Evolutionary conservation across 768 basidiomycete species (phyloP), one percentile per base, ranked within the genome.

Genomic region (Russula brevipes): DNA sequence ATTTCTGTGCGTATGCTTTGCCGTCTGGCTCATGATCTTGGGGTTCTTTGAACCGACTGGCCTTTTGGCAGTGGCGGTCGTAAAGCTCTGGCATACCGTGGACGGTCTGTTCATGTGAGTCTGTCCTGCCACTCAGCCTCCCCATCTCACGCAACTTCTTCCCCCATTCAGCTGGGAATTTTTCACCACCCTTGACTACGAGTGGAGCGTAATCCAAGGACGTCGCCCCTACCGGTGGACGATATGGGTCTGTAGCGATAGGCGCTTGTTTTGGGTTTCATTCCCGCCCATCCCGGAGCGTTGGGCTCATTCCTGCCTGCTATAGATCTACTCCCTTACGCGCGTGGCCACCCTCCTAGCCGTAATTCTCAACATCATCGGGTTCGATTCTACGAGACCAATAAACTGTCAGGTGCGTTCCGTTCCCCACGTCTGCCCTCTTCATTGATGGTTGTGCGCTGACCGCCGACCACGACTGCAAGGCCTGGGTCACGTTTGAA

Each of bases 361-460:
- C 2, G 31, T 64, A 14, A 44, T 64, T 9, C 2, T 55, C 2
- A 51, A 49, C 45, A 8, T 64, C 4, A 8, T 64, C 10, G 46
- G 39, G 1, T 51, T 64, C 10, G 35, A 45, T 17, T 1, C 4
- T 17, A 36, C 58, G 5, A 2, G 0, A 0, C n/a, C 7, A 30
- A 42, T 60, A 6, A 56, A 64, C 53, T 64, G 63, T 46, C 45
- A 55, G 30, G 63, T 55, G 8, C 10, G 59, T 42, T 11, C 45
- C 35, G 9, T 39, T 1, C 46, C 52, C 54, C n/a, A 52, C 9
- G 2, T 35, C 10, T 33, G 19, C 44, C 16, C 7, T 2, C 38
- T 0, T 35, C 17, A 41, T 36, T 24, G 24, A 24, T 24, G 24
- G 17, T 7, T 5, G 3, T 2, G 9, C 24, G 17, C 44, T 54